Conservation (phyloP, 345 rosid species). For the Hirschfeldia incana region DNA sequence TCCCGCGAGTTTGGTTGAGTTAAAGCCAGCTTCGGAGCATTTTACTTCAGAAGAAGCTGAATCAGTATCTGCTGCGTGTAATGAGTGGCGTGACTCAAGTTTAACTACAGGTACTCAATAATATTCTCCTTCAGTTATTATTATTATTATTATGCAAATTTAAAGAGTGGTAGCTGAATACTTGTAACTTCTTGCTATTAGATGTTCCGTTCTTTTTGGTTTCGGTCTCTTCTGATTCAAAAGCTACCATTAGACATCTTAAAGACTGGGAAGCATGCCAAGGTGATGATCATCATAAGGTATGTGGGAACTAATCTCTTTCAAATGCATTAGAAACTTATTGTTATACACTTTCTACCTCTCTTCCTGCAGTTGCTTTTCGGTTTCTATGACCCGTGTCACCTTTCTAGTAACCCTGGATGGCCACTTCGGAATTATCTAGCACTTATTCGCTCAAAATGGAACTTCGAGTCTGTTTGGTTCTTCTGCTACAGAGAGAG, state of each 20-base stretch:
- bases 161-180: neutral
- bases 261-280: constrained; percentile 72
- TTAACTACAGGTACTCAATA: constrained; percentile 56
- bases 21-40: constrained; percentile 76
- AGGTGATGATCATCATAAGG: constrained; percentile 72
- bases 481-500: constrained; percentile 89
- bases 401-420: constrained; percentile 86
- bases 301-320: constrained; percentile 37
- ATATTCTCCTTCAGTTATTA: neutral
- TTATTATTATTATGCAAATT: neutral
- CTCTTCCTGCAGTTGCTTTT: constrained; percentile 61
- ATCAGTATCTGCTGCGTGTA: constrained; percentile 75
- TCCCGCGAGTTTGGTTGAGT: constrained; percentile 64
- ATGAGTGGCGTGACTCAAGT: constrained; percentile 76
- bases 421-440: constrained; percentile 97
- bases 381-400: constrained; percentile 91
- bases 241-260: constrained; percentile 58
- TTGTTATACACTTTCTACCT: neutral
- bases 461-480: constrained; percentile 65
- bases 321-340: neutral
- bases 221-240: constrained; percentile 55
- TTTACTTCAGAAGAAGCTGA: constrained; percentile 73
- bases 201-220: constrained; percentile 89
- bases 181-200: constrained; percentile 36
- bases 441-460: constrained; percentile 67